Evolutionary conservation across 139 green algal species (phyloP), one percentile per base, ranked within the genome.

Genomic region (Chlorella sp.): DNA sequence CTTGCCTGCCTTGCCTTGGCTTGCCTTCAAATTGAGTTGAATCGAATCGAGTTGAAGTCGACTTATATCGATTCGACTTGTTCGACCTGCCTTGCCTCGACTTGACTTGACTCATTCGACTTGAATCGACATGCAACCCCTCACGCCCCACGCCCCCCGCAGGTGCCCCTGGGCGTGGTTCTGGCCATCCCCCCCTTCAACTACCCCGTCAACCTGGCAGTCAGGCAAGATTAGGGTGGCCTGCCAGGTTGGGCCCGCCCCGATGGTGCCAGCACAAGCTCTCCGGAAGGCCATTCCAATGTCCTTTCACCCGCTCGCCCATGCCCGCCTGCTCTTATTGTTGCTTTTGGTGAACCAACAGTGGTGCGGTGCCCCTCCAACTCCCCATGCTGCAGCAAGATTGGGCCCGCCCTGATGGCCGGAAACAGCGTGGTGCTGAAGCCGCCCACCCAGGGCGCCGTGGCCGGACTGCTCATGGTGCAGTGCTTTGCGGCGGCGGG

Each of bases 161-260:
- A 97, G 93, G 95, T 99, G 28, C 97, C 97, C 0, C 90, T 99
- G 85, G 97, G 97, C 32, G 96, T 98, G 22, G 96, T 99, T 34
- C 93, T 99, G 75, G 94, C 91, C 94, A 99, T 99, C 93, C 97
- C 98, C 11, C 98, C 98, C 76, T 99, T 99, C 95, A 99, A 99
- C 94, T 99, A 99, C 91, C 88, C 91, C 30, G 96, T 99, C 84
- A 99, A 99, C 93, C 93, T 99, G 73, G 97, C 97, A 5, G 97
- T 99, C 12, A 97, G 61, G 83, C 79, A 19, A 14, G 83, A 22
- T n/a, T n/a, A n/a, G n/a, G 1, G 21, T 21, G 0, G 37, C 76
- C 39, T 79, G n/a, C n/a, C n/a, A n/a, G n/a, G n/a, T n/a, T n/a
- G n/a, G n/a, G n/a, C n/a, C n/a, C n/a, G n/a, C n/a, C n/a, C n/a